A percentile compares a stretch with the other conserved stretches of the same genome.
Conservation (phyloP, 306 rosid species). For the Potentilla sterilis region DNA sequence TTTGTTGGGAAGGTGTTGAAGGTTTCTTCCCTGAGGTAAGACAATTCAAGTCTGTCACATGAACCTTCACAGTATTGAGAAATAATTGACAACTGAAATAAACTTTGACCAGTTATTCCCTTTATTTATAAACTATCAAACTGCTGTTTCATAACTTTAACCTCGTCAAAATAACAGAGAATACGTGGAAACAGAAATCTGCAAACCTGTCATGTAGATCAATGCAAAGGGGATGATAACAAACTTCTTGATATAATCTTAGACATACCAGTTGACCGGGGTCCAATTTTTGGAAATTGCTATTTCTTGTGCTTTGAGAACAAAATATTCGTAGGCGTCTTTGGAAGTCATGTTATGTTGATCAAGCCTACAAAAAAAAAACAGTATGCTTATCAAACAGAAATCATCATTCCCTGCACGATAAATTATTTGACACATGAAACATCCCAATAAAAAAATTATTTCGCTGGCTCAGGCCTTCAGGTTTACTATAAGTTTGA, state of each 20-base stretch:
- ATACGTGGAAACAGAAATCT: not conserved
- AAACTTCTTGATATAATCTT: constrained; percentile 9
- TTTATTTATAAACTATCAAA: not conserved
- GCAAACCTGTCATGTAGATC: not conserved
- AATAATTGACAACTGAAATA: not conserved
- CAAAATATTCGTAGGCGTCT: constrained; percentile 86
- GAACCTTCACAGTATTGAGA: not conserved
- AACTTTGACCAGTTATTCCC: not conserved
- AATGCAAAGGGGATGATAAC: constrained; percentile 12
- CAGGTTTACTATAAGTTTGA: not conserved
- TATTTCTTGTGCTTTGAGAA: constrained; percentile 78
- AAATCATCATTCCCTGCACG: constrained; percentile 11
- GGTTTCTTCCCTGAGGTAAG: constrained; percentile 87
- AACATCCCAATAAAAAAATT: not conserved
- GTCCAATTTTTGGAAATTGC: constrained; percentile 81
- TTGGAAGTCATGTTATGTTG: constrained; percentile 61
- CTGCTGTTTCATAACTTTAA: not conserved
- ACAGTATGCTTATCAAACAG: constrained; percentile 16
- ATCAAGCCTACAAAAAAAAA: constrained; percentile 62
- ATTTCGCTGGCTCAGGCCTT: not conserved
- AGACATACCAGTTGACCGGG: constrained; percentile 89
- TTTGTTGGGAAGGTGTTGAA: constrained; percentile 66
- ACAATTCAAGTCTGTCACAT: constrained; percentile 25
- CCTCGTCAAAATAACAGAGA: not conserved
- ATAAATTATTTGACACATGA: constrained; percentile 4